A percentile compares a stretch with the other conserved stretches of the same genome.
These are phyloP conservation scores for Allantophomopsis cytisporea DNA, from an alignment of 2,329 filamentous ascomycete species.

Conservation along the genomic window DNA sequence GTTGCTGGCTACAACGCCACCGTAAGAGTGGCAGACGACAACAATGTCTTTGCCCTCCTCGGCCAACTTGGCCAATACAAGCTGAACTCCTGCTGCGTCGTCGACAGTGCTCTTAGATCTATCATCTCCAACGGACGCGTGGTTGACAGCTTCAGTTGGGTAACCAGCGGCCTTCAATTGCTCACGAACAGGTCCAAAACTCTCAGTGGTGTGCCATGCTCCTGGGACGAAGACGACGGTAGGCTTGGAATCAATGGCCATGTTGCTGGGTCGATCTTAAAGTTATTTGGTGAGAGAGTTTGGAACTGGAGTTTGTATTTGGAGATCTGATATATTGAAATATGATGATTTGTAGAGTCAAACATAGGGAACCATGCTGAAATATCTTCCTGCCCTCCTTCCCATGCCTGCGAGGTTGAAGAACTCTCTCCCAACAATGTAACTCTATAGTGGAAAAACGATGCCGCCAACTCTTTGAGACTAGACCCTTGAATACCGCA, in stretches of 20 bases:
- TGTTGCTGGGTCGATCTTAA: neutral
- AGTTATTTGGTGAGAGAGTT: too few relatives aligned
- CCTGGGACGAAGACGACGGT: constrained; percentile 14
- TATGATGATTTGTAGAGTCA: too few relatives aligned
- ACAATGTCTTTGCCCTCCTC: constrained; percentile 23
- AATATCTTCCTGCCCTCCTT: too few relatives aligned
- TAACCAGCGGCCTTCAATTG: constrained; percentile 9
- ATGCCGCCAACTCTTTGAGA: too few relatives aligned
- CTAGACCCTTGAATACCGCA: too few relatives aligned
- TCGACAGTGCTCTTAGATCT: constrained; percentile 9
- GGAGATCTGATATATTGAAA: too few relatives aligned
- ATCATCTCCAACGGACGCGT: constrained; percentile 7
- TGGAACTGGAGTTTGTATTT: too few relatives aligned
- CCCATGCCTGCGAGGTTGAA: too few relatives aligned
- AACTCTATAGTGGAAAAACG: too few relatives aligned
- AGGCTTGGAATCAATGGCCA: constrained; percentile 6
- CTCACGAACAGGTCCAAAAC: constrained; percentile 8
- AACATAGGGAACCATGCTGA: too few relatives aligned
- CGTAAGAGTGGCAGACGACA: constrained; percentile 24
- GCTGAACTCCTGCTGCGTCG: constrained; percentile 21
- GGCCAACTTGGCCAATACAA: constrained; percentile 20
- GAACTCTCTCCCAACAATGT: too few relatives aligned
- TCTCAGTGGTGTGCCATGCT: constrained; percentile 9
- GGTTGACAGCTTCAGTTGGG: constrained; percentile 6
- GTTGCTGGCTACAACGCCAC: constrained; percentile 20